Percentiles rank a stretch among this genome's conserved stretches.
These are phyloP conservation scores for Cyathus striatus DNA, from an alignment of 768 basidiomycete species.

Conservation along the genomic window DNA sequence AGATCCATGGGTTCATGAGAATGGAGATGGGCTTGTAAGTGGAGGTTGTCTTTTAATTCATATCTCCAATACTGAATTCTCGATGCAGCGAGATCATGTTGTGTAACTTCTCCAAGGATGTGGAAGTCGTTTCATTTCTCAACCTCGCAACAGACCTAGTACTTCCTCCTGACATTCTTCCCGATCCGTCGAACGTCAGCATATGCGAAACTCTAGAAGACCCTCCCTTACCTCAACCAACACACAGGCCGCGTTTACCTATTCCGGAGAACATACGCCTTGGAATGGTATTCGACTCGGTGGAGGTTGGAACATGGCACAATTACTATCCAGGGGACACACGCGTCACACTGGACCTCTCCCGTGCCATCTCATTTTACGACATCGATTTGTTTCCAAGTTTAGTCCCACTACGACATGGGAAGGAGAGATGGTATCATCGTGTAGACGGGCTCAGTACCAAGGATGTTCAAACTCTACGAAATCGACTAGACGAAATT, in stretches of 20 bases:
- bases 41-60: background rate
- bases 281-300: slow-evolving; percentile 7
- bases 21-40: slow-evolving; percentile 21
- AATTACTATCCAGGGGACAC: slow-evolving; percentile 37
- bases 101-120: slow-evolving; percentile 23
- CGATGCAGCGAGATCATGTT: slow-evolving; percentile 27
- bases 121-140: slow-evolving; percentile 14
- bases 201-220: background rate
- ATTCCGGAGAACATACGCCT: too few species aligned
- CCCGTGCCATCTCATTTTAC: slow-evolving; percentile 39
- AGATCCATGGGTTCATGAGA: slow-evolving; percentile 35
- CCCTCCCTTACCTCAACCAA: background rate
- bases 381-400: slow-evolving; percentile 32
- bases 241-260: background rate
- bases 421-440: slow-evolving; percentile 27
- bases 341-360: slow-evolving; percentile 34
- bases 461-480: slow-evolving; percentile 17
- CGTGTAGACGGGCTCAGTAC: slow-evolving; percentile 23
- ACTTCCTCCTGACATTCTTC: too few species aligned
- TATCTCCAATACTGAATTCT: background rate
- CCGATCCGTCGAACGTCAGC: background rate
- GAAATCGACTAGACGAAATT: too few species aligned
- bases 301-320: slow-evolving; percentile 35
- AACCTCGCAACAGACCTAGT: background rate
- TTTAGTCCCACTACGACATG: slow-evolving; percentile 22